Base-by-base conservation (phyloP, 129 eudicot genomes). In the Flaveria linearis region DNA sequence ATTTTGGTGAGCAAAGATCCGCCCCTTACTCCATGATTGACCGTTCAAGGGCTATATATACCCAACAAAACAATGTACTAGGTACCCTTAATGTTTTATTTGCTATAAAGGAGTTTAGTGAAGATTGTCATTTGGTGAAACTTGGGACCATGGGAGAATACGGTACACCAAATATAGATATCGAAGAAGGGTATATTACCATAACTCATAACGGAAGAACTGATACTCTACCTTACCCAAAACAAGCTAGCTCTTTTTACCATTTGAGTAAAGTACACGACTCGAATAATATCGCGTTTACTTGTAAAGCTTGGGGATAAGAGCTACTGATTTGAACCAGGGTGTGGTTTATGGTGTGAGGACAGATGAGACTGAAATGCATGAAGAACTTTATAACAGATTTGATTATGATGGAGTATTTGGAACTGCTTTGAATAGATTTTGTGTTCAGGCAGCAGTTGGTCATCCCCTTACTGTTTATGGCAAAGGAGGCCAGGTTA, bases 1-100 rank as follows among this genome's bases (percentile, higher is more conserved):
- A 95, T 80, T 95, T 95, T 60, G 99, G 99, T 42, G 99, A 95
- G 68, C 99, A 95, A 77, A 82, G 99, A 23, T 95, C 99, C 12
- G 99, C 99, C 15, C 99, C 99, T 5, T 95, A 91, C 82, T 95
- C 99, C 77, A 95, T 95, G 99, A 95, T 95, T 65, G 99, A 95
- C 75, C 77, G 99, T 8, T 89, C 99, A 50, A 83, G 99, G 72
- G 99, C 99, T 50, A 80, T 95, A 11, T 95, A 68, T 84, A 95
- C 99, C 18, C 99, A 95, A 74, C 94, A 95, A 5, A 95, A 95
- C 73, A 95, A 95, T 8, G 99, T 95, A 15, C 91, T 95, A 16
- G 99, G 99, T 28, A 95, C 99, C 49, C 92, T 95, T 15, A 95
- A 95, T 51, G 99, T 95, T 46, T 87, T 95, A n/a, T 95, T n/a